Evolutionary conservation across 306 rosid species (phyloP), one percentile per base, ranked within the genome.

Genomic region (Betula pendula): DNA sequence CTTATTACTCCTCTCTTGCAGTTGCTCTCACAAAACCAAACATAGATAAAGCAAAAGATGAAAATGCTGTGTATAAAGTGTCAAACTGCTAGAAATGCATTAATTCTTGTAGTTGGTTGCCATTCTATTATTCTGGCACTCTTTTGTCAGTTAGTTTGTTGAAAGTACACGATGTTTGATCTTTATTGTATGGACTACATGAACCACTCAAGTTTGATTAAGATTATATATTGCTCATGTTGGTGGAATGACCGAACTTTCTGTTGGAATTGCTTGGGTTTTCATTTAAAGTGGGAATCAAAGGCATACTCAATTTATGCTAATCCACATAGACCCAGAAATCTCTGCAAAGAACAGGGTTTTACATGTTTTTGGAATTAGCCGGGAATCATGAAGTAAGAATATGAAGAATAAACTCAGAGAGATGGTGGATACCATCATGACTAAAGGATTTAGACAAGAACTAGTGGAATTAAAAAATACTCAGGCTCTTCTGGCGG

Each of bases 21-120:
- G 11, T 33, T 53, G 5, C 50, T n/a, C 10, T 19, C 48, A 17
- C 35, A 19, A 74, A 74, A 24, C 55, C 22, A 49, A 47, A 5
- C 31, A 7, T 35, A 65, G 55, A n/a, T 67, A 67, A 33, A 76
- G 29, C 19, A 65, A 55, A 67, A 9, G 24, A 56, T 22, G 12
- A 49, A 27, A 52, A 75, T 45, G 33, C 31, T 10, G 27, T 65
- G 38, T 38, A 35, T 40, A 35, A 65, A 65, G 22, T 40, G 48
- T 38, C 22, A 42, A 42, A 65, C 3, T 0, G 15, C n/a, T 65
- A 38, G 70, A 65, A 35, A 17, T 38, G 22, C 13, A 17, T 35
- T 19, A 65, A 65, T 65, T 65, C 70, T 38, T 65, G 48, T 38
- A n/a, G 70, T 65, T 65, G 29, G 27, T 65, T 19, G 70, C 27